Evolutionary conservation across 2,329 filamentous ascomycete species (phyloP).

Genomic region (Apiospora kogelbergensis): DNA sequence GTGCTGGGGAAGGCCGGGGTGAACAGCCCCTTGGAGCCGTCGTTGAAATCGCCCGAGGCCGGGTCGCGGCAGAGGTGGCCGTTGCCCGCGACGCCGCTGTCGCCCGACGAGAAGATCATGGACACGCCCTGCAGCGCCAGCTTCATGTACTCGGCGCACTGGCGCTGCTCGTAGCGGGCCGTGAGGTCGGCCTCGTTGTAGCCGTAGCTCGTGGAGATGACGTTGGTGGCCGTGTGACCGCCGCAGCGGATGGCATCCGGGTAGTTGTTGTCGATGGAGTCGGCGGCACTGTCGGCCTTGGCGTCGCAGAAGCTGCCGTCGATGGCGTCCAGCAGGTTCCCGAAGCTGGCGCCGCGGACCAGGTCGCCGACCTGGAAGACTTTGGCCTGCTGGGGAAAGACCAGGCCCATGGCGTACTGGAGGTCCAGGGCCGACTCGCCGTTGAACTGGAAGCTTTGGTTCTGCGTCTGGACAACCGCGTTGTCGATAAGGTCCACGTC

Average conservation of each 20-base stretch:
- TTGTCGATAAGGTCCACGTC: slow-evolving; percentile 33
- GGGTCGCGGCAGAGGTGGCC: slow-evolving; percentile 35
- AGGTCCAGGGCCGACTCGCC: slow-evolving; percentile 56
- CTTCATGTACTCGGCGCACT: slow-evolving; percentile 59
- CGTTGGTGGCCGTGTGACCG: slow-evolving; percentile 42
- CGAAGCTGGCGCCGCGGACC: slow-evolving; percentile 39
- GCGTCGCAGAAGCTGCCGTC: slow-evolving; percentile 47
- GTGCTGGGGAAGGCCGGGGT: slow-evolving; percentile 46
- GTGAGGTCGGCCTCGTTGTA: slow-evolving; percentile 51
- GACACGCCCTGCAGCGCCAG: slow-evolving; percentile 45
- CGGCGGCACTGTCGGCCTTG: slow-evolving; percentile 40
- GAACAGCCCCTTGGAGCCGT: slow-evolving; percentile 37
- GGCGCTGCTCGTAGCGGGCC: slow-evolving; percentile 47
- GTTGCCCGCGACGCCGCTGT: slow-evolving; percentile 46
- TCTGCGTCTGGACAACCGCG: slow-evolving; percentile 33
- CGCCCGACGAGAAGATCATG: slow-evolving; percentile 48
- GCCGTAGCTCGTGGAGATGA: slow-evolving; percentile 55
- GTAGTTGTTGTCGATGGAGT: slow-evolving; percentile 36
- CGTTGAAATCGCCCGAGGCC: slow-evolving; percentile 28
- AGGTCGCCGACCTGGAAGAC: slow-evolving; percentile 45
- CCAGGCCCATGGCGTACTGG: slow-evolving; percentile 52
- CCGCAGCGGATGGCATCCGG: slow-evolving; percentile 22
- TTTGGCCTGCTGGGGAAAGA: slow-evolving; percentile 51
- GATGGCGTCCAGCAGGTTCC: slow-evolving; percentile 41
- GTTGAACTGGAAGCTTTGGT: slow-evolving; percentile 39